Evolutionary conservation across 148 eudicot species (phyloP), one percentile per base, ranked within the genome.

Genomic region (Chenopodium berlandieri): DNA sequence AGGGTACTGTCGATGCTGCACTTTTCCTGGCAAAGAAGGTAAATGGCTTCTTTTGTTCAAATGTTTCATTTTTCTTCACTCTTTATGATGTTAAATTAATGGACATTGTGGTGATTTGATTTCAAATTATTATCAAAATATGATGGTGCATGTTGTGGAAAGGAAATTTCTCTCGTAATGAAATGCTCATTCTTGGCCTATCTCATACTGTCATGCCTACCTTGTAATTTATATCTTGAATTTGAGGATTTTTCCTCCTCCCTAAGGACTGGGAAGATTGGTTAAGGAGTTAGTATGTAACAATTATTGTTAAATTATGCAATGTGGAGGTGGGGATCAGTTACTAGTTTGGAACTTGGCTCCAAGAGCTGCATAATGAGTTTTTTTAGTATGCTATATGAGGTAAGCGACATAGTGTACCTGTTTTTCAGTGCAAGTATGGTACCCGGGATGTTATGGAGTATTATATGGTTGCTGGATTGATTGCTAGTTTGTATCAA

Each of bases 21-120:
- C 88, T 95, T 77, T 95, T 91, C 84, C 89, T 95, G 32, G 93
- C 96, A n/a, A 91, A 91, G 83, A 93, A 93, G 97, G 97, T 95
- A 74, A 13, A 12, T 27, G 52, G 82, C 2, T 46, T 20, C 80
- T 81, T 78, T 25, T 60, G 19, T 44, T 50, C 46, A 14, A 27
- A 56, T 78, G 60, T 34, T 19, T 30, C 47, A 69, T 72, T 68
- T 37, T 48, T 2, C 70, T 23, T 23, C 52, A 20, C 48, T 47
- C 23, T 13, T 50, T 50, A n/a, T 37, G 71, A 20, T 22, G 19
- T 27, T 31, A 32, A 10, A 48, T 7, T 0, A 47, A 47, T 30
- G 13, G 66, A 50, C 78, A 16, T 20, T n/a, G 7, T 0, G 66
- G 25, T 30, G 7, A 67, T 30, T 19, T 71, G 0, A 27, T 46